Evolutionary conservation across 768 basidiomycete genomes (phyloP).

Genomic region (Amanita jacksonii): DNA sequence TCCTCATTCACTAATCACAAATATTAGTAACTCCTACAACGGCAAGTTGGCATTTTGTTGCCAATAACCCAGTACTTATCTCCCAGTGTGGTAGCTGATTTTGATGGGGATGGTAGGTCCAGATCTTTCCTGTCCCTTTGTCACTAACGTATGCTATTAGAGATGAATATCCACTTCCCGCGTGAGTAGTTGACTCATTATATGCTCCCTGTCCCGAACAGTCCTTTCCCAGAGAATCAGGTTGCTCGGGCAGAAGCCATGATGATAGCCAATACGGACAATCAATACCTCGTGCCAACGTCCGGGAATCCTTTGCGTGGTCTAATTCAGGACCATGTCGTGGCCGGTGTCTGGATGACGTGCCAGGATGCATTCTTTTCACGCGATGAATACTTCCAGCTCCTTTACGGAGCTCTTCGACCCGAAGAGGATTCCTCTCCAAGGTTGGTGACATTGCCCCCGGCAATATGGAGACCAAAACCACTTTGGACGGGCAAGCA

Average conservation of each 20-base stretch:
- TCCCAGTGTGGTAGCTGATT: conserved; percentile 50
- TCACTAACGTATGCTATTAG: conserved; percentile 30
- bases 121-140: conserved; percentile 2
- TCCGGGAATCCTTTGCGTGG: conserved; percentile 97
- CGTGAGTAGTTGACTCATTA: conserved; percentile 42
- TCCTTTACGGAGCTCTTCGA: conserved; percentile 88
- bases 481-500: conserved; percentile 98
- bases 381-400: conserved; percentile 91
- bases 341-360: conserved; percentile 99
- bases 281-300: conserved; percentile 98
- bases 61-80: neutral
- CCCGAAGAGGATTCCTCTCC: conserved; percentile 67
- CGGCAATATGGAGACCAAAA: conserved; percentile 84
- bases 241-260: conserved; percentile 90
- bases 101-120: conserved; percentile 77
- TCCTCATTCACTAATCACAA: conserved; percentile 30
- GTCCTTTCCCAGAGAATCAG: conserved; percentile 63
- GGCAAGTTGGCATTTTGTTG: conserved; percentile 36
- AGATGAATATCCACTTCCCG: conserved; percentile 99
- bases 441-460: conserved; percentile 74
- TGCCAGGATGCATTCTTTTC: conserved; percentile 91
- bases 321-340: conserved; percentile 97
- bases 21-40: conserved; percentile 98
- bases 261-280: conserved; percentile 94
- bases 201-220: neutral